Evolutionary conservation across 2,329 filamentous ascomycete species (phyloP).

Genomic region (Phyllosticta paracitricarpa): DNA sequence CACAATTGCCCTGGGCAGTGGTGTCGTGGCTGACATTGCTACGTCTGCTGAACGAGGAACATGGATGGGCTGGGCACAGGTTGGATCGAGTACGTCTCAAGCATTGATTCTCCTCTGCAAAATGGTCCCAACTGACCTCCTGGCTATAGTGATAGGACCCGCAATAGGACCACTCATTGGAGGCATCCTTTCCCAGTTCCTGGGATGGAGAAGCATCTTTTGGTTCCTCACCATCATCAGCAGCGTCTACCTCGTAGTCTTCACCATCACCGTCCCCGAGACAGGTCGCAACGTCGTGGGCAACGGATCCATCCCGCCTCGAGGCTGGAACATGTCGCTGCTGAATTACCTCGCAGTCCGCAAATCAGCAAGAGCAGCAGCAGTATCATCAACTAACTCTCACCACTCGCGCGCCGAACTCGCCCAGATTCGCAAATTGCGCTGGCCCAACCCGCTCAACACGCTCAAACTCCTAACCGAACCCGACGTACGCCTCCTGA

Average conservation of each 20-base stretch:
- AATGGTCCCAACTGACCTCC: background rate
- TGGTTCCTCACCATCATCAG: slow-evolving; percentile 33
- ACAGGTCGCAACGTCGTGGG: slow-evolving; percentile 26
- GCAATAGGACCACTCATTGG: slow-evolving; percentile 27
- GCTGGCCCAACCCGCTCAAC: slow-evolving; percentile 36
- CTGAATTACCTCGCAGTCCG: slow-evolving; percentile 21
- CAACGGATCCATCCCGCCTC: slow-evolving; percentile 18
- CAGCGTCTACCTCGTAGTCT: slow-evolving; percentile 23
- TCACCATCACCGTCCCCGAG: slow-evolving; percentile 31
- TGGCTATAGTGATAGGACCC: slow-evolving; percentile 18
- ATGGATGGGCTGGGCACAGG: slow-evolving; percentile 30
- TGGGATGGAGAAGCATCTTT: slow-evolving; percentile 32
- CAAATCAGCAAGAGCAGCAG: slow-evolving; percentile 6
- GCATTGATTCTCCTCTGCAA: slow-evolving; percentile 10
- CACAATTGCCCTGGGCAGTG: slow-evolving; percentile 32
- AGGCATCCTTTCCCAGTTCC: slow-evolving; percentile 23
- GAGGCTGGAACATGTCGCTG: slow-evolving; percentile 20
- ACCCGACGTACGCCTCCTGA: slow-evolving; percentile 30
- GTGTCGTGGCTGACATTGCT: slow-evolving; percentile 32
- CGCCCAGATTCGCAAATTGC: slow-evolving; percentile 23
- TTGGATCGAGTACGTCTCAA: slow-evolving; percentile 4
- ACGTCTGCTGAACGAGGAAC: slow-evolving; percentile 31
- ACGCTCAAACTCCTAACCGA: slow-evolving; percentile 30
- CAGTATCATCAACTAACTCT: background rate
- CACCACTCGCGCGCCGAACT: slow-evolving; percentile 17